phyloP scores from a whole-genome alignment of 352 stramenopile genomes.

The Globisporangium middletonii region DNA sequence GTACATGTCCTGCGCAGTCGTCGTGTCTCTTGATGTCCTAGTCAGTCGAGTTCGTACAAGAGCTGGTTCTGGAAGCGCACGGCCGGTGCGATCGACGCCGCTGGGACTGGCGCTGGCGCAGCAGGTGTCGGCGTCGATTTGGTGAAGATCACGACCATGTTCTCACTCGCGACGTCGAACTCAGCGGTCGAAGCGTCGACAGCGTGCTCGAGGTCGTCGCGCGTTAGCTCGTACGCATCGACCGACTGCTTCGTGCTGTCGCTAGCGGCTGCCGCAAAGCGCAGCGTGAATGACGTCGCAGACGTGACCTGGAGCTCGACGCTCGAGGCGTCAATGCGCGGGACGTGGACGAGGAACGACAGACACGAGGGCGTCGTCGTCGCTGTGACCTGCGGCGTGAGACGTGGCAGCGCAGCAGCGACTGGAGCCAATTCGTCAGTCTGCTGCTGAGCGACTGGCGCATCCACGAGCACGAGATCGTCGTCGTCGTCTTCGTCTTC shows the following conservation, averaged over 20 bases:
- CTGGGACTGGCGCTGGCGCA: background rate
- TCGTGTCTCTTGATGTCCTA: background rate
- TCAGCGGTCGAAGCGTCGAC: slow-evolving; percentile 28
- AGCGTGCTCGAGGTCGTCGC: slow-evolving; percentile 20
- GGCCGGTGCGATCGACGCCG: slow-evolving; percentile 11
- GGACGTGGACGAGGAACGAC: slow-evolving; percentile 45
- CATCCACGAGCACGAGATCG: slow-evolving; percentile 10
- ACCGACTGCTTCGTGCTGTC: background rate
- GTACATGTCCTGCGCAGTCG: slow-evolving; percentile 9
- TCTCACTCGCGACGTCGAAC: slow-evolving; percentile 58
- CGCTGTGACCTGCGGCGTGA: slow-evolving; percentile 19
- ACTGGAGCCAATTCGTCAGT: background rate
- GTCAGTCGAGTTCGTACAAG: slow-evolving; percentile 60
- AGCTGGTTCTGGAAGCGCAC: slow-evolving; percentile 68
- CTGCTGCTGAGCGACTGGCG: background rate
- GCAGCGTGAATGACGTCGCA: slow-evolving; percentile 22
- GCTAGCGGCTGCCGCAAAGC: slow-evolving; percentile 15
- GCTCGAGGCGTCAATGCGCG: slow-evolving; percentile 25
- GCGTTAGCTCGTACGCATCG: slow-evolving; percentile 26
- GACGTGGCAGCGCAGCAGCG: too few species aligned
- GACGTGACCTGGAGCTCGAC: slow-evolving; percentile 38
- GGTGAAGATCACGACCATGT: slow-evolving; percentile 56
- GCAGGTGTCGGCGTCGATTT: slow-evolving; percentile 11
- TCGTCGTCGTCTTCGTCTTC: slow-evolving; percentile 32
- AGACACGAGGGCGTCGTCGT: slow-evolving; percentile 40